A percentile compares a stretch with the other conserved stretches of the same genome.
Evolutionary conservation across 768 basidiomycete genomes (phyloP).

Genomic region (Lactifluus pinguis): DNA sequence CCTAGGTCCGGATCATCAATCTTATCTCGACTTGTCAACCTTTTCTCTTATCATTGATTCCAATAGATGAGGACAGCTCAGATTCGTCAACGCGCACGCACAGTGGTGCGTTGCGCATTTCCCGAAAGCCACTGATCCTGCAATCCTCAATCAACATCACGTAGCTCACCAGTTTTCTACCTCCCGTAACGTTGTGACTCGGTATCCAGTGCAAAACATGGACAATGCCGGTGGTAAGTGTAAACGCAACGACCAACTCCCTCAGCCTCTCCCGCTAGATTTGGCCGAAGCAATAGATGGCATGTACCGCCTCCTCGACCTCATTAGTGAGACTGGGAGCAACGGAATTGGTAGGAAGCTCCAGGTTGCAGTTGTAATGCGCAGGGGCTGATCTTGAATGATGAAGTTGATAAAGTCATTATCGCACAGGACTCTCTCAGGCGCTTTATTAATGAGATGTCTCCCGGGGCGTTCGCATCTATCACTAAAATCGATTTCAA

Average conservation of each 20-base stretch:
- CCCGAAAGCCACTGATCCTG: neutral
- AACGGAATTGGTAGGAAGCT: conserved; percentile 40
- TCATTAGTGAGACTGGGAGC: conserved; percentile 41
- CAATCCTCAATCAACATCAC: neutral
- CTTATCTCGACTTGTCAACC: neutral
- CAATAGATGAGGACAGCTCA: neutral
- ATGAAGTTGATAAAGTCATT: too few species aligned
- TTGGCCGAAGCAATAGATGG: conserved; percentile 28
- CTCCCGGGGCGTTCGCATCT: too few species aligned
- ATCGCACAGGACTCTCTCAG: too few species aligned
- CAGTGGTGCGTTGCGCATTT: neutral
- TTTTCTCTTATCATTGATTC: neutral
- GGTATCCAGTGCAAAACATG: too few species aligned
- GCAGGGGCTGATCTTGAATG: neutral
- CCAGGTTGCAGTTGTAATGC: neutral
- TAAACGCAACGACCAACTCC: neutral
- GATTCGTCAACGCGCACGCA: neutral
- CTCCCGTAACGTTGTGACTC: neutral
- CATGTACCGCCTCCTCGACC: conserved; percentile 44
- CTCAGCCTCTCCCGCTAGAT: neutral
- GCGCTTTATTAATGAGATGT: too few species aligned
- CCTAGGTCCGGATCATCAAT: neutral
- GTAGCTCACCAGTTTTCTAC: neutral
- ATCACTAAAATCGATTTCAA: too few species aligned
- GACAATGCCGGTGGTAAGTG: neutral